phyloP scores from a whole-genome alignment of 2,329 filamentous ascomycete species.

The Fusarium sp. region DNA sequence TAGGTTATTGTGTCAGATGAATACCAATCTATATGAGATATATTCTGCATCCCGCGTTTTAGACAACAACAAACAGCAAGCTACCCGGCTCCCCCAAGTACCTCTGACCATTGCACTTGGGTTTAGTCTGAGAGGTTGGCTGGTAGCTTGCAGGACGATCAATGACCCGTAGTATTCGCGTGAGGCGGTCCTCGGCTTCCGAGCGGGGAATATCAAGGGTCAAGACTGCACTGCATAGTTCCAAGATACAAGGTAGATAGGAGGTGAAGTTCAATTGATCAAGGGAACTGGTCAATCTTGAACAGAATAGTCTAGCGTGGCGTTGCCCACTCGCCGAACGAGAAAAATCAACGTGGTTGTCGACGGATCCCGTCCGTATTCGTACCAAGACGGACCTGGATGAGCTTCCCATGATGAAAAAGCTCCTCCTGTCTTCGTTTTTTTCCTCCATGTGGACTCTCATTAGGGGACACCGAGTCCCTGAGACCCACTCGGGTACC shows the following conservation, averaged over 20 bases:
- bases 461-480: constrained; percentile 21
- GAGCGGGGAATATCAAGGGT: constrained; percentile 37
- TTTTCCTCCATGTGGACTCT: constrained; percentile 19
- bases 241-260: neutral
- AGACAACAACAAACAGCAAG: neutral
- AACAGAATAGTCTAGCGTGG: neutral
- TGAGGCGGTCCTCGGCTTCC: constrained; percentile 42
- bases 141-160: constrained; percentile 25
- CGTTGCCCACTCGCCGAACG: constrained; percentile 36
- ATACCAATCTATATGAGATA: neutral
- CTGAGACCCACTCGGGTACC: constrained; percentile 34
- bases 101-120: constrained; percentile 8
- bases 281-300: neutral
- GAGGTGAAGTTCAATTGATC: constrained; percentile 6
- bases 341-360: constrained; percentile 44
- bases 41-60: neutral
- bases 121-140: constrained; percentile 10
- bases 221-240: constrained; percentile 8
- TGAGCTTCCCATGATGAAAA: constrained; percentile 32
- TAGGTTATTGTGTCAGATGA: neutral
- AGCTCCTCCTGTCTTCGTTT: constrained; percentile 29
- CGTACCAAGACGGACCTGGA: constrained; percentile 26
- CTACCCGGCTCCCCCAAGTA: neutral
- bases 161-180: constrained; percentile 28
- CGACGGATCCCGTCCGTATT: constrained; percentile 32